Percentiles rank a stretch among this genome's conserved stretches.
phyloP scores from a whole-genome alignment of 2,329 filamentous ascomycete species.

The Pezicula neosporulosa region DNA sequence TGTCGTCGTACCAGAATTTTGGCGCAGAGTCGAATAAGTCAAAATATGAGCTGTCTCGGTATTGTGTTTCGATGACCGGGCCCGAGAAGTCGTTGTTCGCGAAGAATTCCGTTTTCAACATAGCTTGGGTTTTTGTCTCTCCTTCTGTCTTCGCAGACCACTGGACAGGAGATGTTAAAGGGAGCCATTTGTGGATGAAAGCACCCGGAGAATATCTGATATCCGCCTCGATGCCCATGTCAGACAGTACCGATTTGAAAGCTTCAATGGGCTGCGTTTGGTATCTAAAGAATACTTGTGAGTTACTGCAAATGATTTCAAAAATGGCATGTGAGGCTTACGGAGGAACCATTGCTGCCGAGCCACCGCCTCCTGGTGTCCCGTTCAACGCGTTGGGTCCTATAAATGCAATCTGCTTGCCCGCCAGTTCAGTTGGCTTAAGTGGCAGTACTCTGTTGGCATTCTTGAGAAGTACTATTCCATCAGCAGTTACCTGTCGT shows the following conservation, averaged over 20 bases:
- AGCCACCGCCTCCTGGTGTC: slow-evolving; percentile 26
- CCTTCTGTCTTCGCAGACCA: neutral
- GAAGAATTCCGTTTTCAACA: neutral
- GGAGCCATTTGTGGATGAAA: slow-evolving; percentile 1
- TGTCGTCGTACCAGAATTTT: neutral
- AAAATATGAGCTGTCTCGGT: neutral
- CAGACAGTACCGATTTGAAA: slow-evolving; percentile 2
- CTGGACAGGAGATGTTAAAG: neutral
- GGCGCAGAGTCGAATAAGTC: neutral
- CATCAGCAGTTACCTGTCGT: slow-evolving; percentile 28
- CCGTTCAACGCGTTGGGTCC: slow-evolving; percentile 46
- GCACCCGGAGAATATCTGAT: neutral
- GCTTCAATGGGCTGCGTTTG: slow-evolving; percentile 21
- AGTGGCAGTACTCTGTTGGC: slow-evolving; percentile 15
- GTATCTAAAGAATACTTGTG: neutral
- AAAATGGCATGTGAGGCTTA: neutral
- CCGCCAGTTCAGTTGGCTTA: neutral
- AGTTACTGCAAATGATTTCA: too few relatives aligned
- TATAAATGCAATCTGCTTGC: slow-evolving; percentile 41
- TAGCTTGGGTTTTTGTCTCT: neutral
- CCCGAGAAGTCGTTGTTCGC: neutral
- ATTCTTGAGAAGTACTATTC: slow-evolving; percentile 20
- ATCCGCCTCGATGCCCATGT: neutral
- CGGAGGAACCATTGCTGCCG: slow-evolving; percentile 24
- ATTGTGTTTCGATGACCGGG: neutral